These are phyloP conservation scores for Plectranthus barbatus DNA, from an alignment of 257 asterid genomes.

Conservation along the genomic window DNA sequence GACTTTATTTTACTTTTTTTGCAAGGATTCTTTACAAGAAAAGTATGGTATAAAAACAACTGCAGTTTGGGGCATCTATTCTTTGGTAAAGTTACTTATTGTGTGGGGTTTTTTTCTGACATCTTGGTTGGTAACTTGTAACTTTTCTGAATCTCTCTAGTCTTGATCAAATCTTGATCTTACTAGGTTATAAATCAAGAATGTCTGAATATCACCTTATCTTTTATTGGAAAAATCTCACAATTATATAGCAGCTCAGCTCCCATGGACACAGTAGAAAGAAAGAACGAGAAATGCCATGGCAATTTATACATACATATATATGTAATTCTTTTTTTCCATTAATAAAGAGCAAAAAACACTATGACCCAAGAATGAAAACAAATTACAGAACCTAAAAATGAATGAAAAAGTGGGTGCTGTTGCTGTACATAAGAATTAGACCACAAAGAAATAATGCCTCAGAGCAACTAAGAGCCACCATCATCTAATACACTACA, in stretches of 20 bases:
- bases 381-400: constrained; percentile 41
- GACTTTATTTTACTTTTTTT: constrained; percentile 40
- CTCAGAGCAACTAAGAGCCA: constrained; percentile 10
- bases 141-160: neutral
- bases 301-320: neutral
- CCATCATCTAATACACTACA: neutral
- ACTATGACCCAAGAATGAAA: constrained; percentile 37
- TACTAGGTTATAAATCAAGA: too few relatives aligned
- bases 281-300: too few relatives aligned
- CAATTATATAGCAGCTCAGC: too few relatives aligned
- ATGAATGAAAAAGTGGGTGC: constrained; percentile 10
- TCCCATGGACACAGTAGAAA: too few relatives aligned
- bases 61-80: constrained; percentile 25
- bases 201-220: too few relatives aligned
- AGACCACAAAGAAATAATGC: constrained; percentile 15
- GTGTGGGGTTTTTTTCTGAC: constrained; percentile 16
- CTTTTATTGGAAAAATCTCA: neutral
- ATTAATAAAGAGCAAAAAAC: constrained; percentile 12
- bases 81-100: constrained; percentile 25
- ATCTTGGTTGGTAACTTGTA: neutral
- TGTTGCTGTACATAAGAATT: constrained; percentile 76
- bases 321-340: neutral
- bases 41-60: constrained; percentile 36
- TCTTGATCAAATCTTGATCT: neutral
- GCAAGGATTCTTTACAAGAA: constrained; percentile 31